phyloP scores from a whole-genome alignment of 495 filamentous ascomycete genomes.

The Elaphomyces granulatus region DNA sequence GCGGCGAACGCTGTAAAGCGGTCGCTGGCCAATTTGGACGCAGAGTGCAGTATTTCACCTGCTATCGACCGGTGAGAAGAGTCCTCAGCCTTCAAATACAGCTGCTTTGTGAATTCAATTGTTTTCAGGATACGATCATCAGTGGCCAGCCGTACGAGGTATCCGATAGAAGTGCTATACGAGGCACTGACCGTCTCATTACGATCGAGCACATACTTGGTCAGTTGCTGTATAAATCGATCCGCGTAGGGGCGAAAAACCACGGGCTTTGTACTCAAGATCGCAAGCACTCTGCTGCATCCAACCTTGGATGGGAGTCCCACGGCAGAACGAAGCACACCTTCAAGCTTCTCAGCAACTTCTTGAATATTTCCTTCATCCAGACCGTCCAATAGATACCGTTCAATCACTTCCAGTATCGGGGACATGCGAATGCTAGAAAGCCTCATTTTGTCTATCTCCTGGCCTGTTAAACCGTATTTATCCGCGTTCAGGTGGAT shows the following conservation, averaged over 20 bases:
- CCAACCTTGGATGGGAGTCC: slow-evolving; percentile 90
- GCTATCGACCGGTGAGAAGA: slow-evolving; percentile 55
- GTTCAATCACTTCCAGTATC: slow-evolving; percentile 84
- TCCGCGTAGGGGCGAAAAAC: slow-evolving; percentile 66
- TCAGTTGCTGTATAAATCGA: slow-evolving; percentile 57
- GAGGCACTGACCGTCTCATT: slow-evolving; percentile 81
- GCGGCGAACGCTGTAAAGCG: slow-evolving; percentile 65
- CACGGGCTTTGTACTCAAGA: slow-evolving; percentile 62
- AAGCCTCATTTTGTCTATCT: slow-evolving; percentile 72
- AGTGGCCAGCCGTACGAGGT: slow-evolving; percentile 60
- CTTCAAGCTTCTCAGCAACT: slow-evolving; percentile 55
- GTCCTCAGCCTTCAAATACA: slow-evolving; percentile 73
- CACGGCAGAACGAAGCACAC: slow-evolving; percentile 68
- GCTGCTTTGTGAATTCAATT: slow-evolving; percentile 45
- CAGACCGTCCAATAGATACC: slow-evolving; percentile 66
- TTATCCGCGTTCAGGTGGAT: slow-evolving; percentile 78
- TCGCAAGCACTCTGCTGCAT: slow-evolving; percentile 70
- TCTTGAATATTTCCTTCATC: slow-evolving; percentile 61
- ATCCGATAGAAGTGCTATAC: slow-evolving; percentile 76
- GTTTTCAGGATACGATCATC: slow-evolving; percentile 55
- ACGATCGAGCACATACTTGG: slow-evolving; percentile 68
- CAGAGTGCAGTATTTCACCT: slow-evolving; percentile 61
- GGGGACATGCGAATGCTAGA: slow-evolving; percentile 72
- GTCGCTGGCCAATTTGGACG: slow-evolving; percentile 79
- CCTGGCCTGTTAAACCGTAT: slow-evolving; percentile 66